These are phyloP conservation scores for Rhynchospora breviuscula DNA, from an alignment of 176 grass and related monocot species.

Conservation along the genomic window DNA sequence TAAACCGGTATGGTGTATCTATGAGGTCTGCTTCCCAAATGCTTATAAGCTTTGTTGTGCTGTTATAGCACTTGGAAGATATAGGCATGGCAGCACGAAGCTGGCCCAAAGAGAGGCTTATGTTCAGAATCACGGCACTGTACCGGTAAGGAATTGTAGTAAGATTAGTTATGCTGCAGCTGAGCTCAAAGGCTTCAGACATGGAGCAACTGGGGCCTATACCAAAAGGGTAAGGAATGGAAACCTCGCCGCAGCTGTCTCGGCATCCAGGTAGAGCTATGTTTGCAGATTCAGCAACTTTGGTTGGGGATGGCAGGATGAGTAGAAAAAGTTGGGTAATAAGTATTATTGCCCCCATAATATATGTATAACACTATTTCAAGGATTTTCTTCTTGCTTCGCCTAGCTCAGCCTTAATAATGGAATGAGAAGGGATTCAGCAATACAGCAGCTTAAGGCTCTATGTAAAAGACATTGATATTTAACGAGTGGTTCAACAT, in stretches of 20 bases:
- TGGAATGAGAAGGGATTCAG: too few species aligned
- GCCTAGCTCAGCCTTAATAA: too few species aligned
- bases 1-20: not conserved
- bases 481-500: too few species aligned
- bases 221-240: slow-evolving; percentile 18
- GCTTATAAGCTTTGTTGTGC: rapidly evolving
- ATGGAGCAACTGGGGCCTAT: not conserved
- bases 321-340: too few species aligned
- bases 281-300: not conserved
- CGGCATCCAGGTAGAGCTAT: not conserved
- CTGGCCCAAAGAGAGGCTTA: not conserved
- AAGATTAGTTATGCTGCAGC: not conserved
- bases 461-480: too few species aligned
- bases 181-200: not conserved
- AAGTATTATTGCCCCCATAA: too few species aligned
- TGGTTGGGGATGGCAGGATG: not conserved
- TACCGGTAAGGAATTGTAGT: not conserved
- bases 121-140: not conserved
- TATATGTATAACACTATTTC: too few species aligned
- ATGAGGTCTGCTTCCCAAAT: rapidly evolving
- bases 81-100: not conserved
- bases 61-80: slow-evolving; percentile 15
- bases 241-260: not conserved
- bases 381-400: too few species aligned
- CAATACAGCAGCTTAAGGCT: too few species aligned